phyloP scores from a whole-genome alignment of 2,329 filamentous ascomycete genomes.

The Cadophora luteo-olivacea region DNA sequence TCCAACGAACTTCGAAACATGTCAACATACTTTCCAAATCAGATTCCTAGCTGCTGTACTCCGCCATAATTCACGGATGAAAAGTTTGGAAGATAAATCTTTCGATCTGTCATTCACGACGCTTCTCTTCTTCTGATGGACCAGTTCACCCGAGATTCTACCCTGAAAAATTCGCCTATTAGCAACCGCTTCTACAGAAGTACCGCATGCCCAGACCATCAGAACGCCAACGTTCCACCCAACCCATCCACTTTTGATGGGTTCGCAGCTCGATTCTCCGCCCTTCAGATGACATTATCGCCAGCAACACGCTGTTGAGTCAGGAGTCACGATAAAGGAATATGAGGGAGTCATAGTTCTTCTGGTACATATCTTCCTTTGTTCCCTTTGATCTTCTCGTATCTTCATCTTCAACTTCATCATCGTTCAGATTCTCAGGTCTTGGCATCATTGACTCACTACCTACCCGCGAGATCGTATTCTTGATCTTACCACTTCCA shows the following conservation, averaged over 20 bases:
- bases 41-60: no score
- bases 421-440: not conserved
- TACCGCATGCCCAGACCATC: not conserved
- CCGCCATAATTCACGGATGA: not conserved
- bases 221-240: not conserved
- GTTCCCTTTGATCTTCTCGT: slow-evolving; percentile 1
- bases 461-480: not conserved
- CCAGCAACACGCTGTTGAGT: not conserved
- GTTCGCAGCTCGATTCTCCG: not conserved
- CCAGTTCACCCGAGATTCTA: not conserved
- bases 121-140: not conserved
- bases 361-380: not conserved
- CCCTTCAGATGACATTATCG: slow-evolving; percentile 5
- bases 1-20: no score
- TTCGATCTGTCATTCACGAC: not conserved
- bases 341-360: slow-evolving; percentile 1
- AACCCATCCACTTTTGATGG: not conserved
- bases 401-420: not conserved
- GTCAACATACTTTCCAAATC: no score
- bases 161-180: not conserved
- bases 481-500: not conserved
- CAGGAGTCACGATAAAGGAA: slow-evolving; percentile 6
- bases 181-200: not conserved
- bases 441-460: not conserved
- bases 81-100: not conserved